Base-by-base conservation (phyloP, 108 stramenopile genomes). In the Cyclotella baltica region DNA sequence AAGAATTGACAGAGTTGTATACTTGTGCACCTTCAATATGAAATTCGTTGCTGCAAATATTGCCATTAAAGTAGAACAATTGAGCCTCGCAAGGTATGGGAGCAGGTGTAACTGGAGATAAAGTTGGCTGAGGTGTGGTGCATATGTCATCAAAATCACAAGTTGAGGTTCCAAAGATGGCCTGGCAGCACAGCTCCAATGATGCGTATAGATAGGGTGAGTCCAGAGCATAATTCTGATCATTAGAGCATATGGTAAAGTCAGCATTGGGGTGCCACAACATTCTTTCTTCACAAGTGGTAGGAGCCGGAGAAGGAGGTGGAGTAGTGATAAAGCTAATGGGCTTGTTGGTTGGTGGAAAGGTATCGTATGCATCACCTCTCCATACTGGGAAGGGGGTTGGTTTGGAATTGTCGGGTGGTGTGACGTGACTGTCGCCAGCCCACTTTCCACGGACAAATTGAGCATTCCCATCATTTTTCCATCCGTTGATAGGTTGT, bases 231-330 rank as follows among this genome's bases (percentile, higher is more conserved):
- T 47, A 70, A 47, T 70, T 47, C 18, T 1, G 23, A 22, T 70
- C 69, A 25, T 70, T 70, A 35, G 69, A 57, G 46, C 69, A 70
- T 8, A 57, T 70, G n/a, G 69, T 70, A 22, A 37, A 70, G 35
- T 47, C 69, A 28, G 28, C 25, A 27, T 70, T 70, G 11, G 53
- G 53, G 38, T 70, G 69, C 67, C 67, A 67, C 16, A 68, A 4
- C 69, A 37, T 56, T 0, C 69, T 1, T 31, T 70, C 55, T 23
- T 70, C 69, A 23, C 69, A 70, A 4, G 46, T 22, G 22, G 71
- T 72, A 46, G 71, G 71, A 1, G 57, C n/a, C 6, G 71, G 71
- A 47, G 71, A n/a, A n/a, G n/a, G n/a, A n/a, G n/a, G n/a, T n/a
- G n/a, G n/a, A n/a, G n/a, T n/a, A n/a, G n/a, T n/a, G n/a, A n/a